Percentiles rank a stretch among this genome's conserved stretches.
Conservation (phyloP, 163 green algal genomes). For the Scenedesmus sp. region DNA sequence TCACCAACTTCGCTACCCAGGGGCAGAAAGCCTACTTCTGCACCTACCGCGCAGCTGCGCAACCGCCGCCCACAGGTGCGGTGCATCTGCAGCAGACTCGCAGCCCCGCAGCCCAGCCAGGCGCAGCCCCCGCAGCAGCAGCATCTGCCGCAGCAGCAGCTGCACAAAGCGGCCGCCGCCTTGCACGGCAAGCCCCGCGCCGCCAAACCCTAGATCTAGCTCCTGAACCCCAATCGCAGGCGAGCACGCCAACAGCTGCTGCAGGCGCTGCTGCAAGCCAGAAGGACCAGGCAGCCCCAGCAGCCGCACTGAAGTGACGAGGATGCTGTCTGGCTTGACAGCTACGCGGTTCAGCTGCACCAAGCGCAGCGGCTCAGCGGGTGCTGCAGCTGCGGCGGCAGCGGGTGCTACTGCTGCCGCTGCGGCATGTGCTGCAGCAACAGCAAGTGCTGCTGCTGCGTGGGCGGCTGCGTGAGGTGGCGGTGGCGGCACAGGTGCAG, state of each 20-base stretch:
- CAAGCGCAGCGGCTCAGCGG: not conserved
- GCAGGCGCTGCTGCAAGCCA: slow-evolving; percentile 15
- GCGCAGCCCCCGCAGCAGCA: slow-evolving; percentile 30
- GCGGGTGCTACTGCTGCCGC: slow-evolving; percentile 4
- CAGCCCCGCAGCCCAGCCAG: not conserved
- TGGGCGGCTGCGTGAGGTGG: not conserved
- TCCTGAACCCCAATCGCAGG: slow-evolving; percentile 9
- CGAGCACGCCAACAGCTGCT: slow-evolving; percentile 33
- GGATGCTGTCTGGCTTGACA: not conserved
- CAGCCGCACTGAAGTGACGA: slow-evolving; percentile 9
- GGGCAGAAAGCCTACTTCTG: too few relatives aligned
- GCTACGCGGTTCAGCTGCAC: slow-evolving; percentile 5
- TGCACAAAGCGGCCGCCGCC: slow-evolving; percentile 19
- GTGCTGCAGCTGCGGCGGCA: not conserved
- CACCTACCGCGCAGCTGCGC: slow-evolving; percentile 18
- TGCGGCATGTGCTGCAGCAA: not conserved
- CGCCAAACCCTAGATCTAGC: slow-evolving; percentile 16
- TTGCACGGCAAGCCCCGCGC: not conserved
- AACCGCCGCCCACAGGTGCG: slow-evolving; percentile 16
- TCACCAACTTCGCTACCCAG: not conserved
- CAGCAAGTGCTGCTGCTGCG: not conserved
- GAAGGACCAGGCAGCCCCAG: not conserved
- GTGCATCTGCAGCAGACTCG: slow-evolving; percentile 15
- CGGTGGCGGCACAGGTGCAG: not conserved
- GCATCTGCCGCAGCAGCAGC: slow-evolving; percentile 48